A percentile compares a stretch with the other conserved stretches of the same genome.
Conservation (phyloP, 2,329 filamentous ascomycete species). For the Fusarium vanettenii region DNA sequence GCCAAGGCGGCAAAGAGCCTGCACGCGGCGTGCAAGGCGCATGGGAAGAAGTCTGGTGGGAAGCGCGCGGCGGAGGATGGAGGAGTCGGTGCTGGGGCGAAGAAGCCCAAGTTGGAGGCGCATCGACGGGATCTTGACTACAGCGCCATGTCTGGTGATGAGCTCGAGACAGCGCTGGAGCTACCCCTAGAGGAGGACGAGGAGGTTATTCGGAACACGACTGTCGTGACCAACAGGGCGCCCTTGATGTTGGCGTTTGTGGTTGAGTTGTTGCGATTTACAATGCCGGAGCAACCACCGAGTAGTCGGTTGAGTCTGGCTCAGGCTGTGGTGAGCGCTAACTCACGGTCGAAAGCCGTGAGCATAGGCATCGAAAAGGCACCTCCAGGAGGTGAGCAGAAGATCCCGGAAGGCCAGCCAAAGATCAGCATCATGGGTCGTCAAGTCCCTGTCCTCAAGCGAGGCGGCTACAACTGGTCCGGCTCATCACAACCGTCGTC, state of each 20-base stretch:
- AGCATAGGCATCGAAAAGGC: constrained; percentile 78
- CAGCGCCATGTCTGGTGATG: constrained; percentile 61
- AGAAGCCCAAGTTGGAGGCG: constrained; percentile 49
- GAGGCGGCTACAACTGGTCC: constrained; percentile 74
- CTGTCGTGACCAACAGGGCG: constrained; percentile 81
- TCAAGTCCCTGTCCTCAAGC: constrained; percentile 79
- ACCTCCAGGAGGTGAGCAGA: constrained; percentile 74
- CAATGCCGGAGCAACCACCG: constrained; percentile 85
- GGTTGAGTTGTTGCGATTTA: constrained; percentile 78
- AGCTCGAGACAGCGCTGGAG: constrained; percentile 71
- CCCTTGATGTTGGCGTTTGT: constrained; percentile 86
- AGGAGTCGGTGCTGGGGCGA: constrained; percentile 29
- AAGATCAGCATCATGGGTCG: constrained; percentile 78
- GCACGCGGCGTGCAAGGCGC: constrained; percentile 65
- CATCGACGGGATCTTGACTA: constrained; percentile 52
- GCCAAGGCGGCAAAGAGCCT: constrained; percentile 62
- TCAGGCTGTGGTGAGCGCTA: constrained; percentile 85
- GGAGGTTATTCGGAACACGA: constrained; percentile 66
- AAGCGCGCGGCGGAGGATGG: constrained; percentile 47
- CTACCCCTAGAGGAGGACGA: constrained; percentile 70
- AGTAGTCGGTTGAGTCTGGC: constrained; percentile 87
- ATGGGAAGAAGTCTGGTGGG: constrained; percentile 54
- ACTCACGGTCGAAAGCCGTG: constrained; percentile 81
- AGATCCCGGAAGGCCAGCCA: constrained; percentile 81
- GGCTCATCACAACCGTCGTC: constrained; percentile 32